Evolutionary conservation across 768 basidiomycete genomes (phyloP).

Genomic region (Pleurotus giganteus): DNA sequence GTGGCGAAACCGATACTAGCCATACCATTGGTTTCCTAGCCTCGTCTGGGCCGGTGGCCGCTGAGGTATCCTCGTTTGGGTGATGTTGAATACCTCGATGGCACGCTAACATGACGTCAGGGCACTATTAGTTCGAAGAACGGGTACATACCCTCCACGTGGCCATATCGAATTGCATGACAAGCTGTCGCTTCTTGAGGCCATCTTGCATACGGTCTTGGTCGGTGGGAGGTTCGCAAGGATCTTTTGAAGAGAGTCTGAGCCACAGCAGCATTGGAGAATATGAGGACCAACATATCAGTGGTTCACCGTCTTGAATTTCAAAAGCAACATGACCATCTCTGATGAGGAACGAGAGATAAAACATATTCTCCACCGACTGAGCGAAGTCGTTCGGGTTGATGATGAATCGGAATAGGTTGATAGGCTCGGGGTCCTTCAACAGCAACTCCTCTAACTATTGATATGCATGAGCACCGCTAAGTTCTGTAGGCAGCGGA

Average conservation of each 20-base stretch:
- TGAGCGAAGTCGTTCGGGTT: conserved; percentile 92
- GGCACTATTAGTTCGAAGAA: not conserved
- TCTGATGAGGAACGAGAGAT: conserved; percentile 88
- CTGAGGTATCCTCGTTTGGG: conserved; percentile 70
- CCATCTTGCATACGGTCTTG: conserved; percentile 58
- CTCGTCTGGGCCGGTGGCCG: conserved; percentile 56
- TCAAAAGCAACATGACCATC: conserved; percentile 81
- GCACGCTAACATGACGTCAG: conserved; percentile 55
- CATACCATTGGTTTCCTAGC: conserved; percentile 72
- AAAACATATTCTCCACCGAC: conserved; percentile 95
- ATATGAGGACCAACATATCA: conserved; percentile 57
- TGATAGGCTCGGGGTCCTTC: conserved; percentile 48
- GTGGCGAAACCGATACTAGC: too few relatives aligned
- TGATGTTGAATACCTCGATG: conserved; percentile 84
- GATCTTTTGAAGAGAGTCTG: conserved; percentile 37
- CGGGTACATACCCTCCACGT: conserved; percentile 74
- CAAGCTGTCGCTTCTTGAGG: conserved; percentile 76
- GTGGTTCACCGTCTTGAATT: conserved; percentile 63
- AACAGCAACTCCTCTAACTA: conserved; percentile 65
- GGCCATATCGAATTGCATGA: conserved; percentile 88
- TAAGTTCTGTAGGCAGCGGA: not conserved
- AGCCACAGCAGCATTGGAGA: not conserved
- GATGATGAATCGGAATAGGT: conserved; percentile 84
- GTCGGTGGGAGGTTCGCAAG: conserved; percentile 61
- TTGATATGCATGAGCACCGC: not conserved